phyloP scores from a whole-genome alignment of 2,329 filamentous ascomycete species.

The Botrytis fragariae region DNA sequence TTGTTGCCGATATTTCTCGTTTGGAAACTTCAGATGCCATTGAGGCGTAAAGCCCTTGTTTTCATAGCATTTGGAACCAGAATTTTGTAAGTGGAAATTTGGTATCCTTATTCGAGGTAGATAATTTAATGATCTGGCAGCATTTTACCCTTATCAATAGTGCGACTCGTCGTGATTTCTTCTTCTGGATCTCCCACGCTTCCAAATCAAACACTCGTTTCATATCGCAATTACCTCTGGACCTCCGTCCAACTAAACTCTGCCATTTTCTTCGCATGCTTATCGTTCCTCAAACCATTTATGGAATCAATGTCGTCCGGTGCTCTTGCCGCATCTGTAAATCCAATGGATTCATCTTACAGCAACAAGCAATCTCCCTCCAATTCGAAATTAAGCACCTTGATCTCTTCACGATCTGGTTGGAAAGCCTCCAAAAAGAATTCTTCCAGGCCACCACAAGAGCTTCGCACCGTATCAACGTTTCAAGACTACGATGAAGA shows the following conservation, averaged over 20 bases:
- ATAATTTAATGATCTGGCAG: constrained; percentile 30
- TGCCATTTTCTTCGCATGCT: constrained; percentile 28
- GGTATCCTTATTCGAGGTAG: too few species aligned
- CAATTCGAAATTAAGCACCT: constrained; percentile 21
- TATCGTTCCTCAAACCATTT: constrained; percentile 31
- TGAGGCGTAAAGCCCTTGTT: constrained; percentile 36
- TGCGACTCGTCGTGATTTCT: constrained; percentile 25
- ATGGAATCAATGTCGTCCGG: constrained; percentile 29
- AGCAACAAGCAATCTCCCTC: not conserved
- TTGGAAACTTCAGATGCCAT: constrained; percentile 46
- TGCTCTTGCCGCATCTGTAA: constrained; percentile 22
- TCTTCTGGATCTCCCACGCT: constrained; percentile 14
- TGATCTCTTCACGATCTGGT: constrained; percentile 20
- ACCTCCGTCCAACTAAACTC: constrained; percentile 29
- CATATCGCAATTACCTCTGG: constrained; percentile 24
- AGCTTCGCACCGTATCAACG: constrained; percentile 9
- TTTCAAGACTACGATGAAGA: constrained; percentile 10
- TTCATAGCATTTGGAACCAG: constrained; percentile 28
- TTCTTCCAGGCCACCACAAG: constrained; percentile 3
- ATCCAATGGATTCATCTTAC: constrained; percentile 24
- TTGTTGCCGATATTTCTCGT: constrained; percentile 46
- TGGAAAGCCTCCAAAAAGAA: constrained; percentile 16
- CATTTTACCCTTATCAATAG: constrained; percentile 38
- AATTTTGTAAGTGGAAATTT: constrained; percentile 38
- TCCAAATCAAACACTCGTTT: constrained; percentile 24